Percentiles rank a stretch among this genome's conserved stretches.
Evolutionary conservation across 139 green algal genomes (phyloP).

Genomic region (Closterium sp.): DNA sequence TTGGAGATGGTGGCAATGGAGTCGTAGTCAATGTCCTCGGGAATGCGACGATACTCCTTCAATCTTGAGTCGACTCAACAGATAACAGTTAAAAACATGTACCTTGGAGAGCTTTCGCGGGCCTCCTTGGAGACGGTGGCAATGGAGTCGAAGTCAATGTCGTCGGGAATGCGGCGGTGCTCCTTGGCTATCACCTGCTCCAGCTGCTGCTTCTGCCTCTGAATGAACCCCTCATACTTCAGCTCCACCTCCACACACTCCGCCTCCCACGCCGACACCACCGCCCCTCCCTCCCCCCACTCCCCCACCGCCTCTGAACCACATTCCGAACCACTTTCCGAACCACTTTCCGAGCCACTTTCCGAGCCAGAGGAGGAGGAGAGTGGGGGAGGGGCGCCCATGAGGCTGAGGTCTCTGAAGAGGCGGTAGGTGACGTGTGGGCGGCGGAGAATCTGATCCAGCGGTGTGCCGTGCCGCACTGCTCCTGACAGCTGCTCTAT

Average conservation of each 20-base stretch:
- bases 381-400: neutral
- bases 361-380: neutral
- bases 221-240: constrained; percentile 96
- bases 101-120: constrained; percentile 78
- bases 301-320: neutral
- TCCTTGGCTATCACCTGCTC: constrained; percentile 54
- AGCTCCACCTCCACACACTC: constrained; percentile 91
- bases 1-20: constrained; percentile 64
- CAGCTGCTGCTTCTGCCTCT: constrained; percentile 78
- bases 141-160: constrained; percentile 58
- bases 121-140: constrained; percentile 77
- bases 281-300: neutral
- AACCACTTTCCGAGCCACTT: no score
- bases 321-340: neutral
- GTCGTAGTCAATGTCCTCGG: constrained; percentile 62
- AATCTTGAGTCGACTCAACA: no score
- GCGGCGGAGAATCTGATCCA: no score
- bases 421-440: no score
- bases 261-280: constrained; percentile 57
- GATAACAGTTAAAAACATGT: constrained; percentile 29
- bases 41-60: constrained; percentile 59
- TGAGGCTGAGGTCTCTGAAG: no score
- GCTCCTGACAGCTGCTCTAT: no score
- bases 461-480: no score
- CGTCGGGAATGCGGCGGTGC: constrained; percentile 63